Conservation (phyloP, 495 filamentous ascomycete species). For the Pseudotulostoma volvatum region DNA sequence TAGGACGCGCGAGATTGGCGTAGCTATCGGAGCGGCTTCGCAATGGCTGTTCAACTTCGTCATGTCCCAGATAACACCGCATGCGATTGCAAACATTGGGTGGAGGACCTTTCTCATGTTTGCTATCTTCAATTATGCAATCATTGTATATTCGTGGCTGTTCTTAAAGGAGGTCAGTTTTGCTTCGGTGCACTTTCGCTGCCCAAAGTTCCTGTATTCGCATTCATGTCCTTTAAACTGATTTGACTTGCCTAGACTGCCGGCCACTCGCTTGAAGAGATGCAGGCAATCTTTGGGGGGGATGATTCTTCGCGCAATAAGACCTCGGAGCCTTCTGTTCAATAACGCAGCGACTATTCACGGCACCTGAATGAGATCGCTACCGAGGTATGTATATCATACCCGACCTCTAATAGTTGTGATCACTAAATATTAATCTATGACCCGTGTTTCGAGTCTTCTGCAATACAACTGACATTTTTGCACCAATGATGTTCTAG, state of each 20-base stretch:
- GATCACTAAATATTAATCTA: no score
- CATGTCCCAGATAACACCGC: slow-evolving; percentile 36
- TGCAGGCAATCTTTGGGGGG: slow-evolving; percentile 21
- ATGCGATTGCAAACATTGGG: slow-evolving; percentile 32
- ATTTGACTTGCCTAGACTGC: slow-evolving; percentile 12
- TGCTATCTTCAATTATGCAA: slow-evolving; percentile 34
- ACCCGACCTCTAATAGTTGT: no score
- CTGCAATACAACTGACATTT: no score
- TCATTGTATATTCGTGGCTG: slow-evolving; percentile 28
- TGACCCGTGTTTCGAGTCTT: no score
- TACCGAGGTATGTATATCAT: no score
- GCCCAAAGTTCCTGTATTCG: no score
- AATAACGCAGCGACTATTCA: no score
- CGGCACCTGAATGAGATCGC: no score
- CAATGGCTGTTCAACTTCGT: slow-evolving; percentile 43
- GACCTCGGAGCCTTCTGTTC: no score
- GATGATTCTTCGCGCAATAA: slow-evolving; percentile 2
- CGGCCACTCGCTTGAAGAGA: slow-evolving; percentile 21
- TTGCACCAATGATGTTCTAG: no score
- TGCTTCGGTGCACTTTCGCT: no score
- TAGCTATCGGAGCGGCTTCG: slow-evolving; percentile 30
- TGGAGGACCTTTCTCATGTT: slow-evolving; percentile 41
- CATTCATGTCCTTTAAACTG: no score
- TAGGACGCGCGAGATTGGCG: slow-evolving; percentile 31
- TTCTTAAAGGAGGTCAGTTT: slow-evolving; percentile 31